Conservation (phyloP, 495 filamentous ascomycete genomes). For the Tuber aestivum region DNA sequence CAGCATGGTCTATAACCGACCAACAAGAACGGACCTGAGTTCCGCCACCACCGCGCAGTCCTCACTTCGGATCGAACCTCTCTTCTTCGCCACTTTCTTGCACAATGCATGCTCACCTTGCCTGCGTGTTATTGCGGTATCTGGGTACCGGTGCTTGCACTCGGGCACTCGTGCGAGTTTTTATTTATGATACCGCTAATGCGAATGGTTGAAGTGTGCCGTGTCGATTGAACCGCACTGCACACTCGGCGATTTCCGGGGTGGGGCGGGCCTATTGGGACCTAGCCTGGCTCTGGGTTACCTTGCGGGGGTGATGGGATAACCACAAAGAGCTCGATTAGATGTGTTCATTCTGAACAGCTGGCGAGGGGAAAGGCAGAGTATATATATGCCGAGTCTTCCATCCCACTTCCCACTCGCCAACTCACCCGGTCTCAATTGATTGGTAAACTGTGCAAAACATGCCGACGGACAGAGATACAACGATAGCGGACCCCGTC, state of each 20-base stretch:
- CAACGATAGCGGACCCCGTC: not conserved
- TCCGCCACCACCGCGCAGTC: not conserved
- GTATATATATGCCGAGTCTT: not conserved
- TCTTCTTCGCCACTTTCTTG: not conserved
- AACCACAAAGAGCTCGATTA: too few species aligned
- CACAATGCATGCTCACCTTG: not conserved
- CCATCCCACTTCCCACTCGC: not conserved
- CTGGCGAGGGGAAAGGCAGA: too few species aligned
- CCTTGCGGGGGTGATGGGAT: not conserved
- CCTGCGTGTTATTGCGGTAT: not conserved
- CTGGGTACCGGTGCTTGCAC: too few species aligned
- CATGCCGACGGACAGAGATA: not conserved
- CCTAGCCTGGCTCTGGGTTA: not conserved
- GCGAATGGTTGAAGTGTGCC: too few species aligned
- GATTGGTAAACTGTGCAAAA: not conserved
- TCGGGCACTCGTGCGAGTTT: too few species aligned
- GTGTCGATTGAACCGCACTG: too few species aligned
- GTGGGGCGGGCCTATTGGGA: not conserved
- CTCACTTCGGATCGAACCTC: not conserved
- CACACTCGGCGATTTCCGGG: too few species aligned
- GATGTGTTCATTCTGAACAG: too few species aligned
- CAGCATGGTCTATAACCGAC: not conserved
- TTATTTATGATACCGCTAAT: too few species aligned
- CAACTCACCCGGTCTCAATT: not conserved
- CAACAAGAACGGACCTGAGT: not conserved